These are phyloP conservation scores for Saccharum spontaneum DNA, from an alignment of 176 grass and related monocot genomes.

Conservation along the genomic window DNA sequence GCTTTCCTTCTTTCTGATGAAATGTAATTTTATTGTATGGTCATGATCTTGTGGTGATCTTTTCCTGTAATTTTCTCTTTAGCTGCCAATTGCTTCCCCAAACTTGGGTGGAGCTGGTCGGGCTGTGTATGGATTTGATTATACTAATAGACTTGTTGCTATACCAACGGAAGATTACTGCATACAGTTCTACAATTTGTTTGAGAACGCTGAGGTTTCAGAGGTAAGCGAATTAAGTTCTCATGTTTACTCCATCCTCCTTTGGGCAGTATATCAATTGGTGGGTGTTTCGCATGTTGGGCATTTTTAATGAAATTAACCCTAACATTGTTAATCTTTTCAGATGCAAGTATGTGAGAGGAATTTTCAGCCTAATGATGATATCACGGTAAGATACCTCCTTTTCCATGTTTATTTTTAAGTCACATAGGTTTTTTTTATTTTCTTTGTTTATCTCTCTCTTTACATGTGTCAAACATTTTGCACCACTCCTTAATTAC, in stretches of 20 bases:
- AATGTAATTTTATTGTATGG: constrained; percentile 10
- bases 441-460: neutral
- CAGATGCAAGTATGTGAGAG: constrained; percentile 96
- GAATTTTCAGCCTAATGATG: constrained; percentile 91
- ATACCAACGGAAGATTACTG: constrained; percentile 78
- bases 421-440: constrained; percentile 14
- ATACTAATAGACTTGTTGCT: constrained; percentile 63
- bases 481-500: neutral
- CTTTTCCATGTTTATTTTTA: constrained; percentile 1
- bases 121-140: constrained; percentile 63
- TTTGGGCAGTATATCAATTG: neutral
- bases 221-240: constrained; percentile 47
- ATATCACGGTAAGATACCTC: constrained; percentile 61
- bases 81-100: constrained; percentile 54
- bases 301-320: constrained; percentile 25
- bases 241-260: neutral
- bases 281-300: neutral
- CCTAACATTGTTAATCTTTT: constrained; percentile 27
- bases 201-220: constrained; percentile 83
- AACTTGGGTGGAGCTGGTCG: constrained; percentile 21
- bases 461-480: neutral
- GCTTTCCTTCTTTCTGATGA: neutral
- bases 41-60: constrained; percentile 18
- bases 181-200: constrained; percentile 81
- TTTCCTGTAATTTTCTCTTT: constrained; percentile 35